Evolutionary conservation across 1,139 yeast species (phyloP), one percentile per base, ranked within the genome.

Genomic region (Yamadazyma conglobata): DNA sequence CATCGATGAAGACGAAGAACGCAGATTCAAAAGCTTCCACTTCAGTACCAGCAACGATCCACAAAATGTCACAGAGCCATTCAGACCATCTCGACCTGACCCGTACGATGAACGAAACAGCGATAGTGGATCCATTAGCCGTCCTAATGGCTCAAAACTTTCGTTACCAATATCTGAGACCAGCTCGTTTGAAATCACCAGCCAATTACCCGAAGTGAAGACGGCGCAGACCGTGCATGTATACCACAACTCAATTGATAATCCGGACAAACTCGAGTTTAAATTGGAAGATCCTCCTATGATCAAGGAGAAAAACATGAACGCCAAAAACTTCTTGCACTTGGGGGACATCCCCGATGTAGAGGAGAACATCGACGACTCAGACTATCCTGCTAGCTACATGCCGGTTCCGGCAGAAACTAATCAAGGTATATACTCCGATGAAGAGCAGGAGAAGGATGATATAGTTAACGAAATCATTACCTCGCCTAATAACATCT

Each of bases 211-310:
- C 5, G 52, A 48, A 22, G 27, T 42, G 11, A 42, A 38, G 24
- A 48, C 50, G 5, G 52, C 52, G 8, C 27, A 39, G 28, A 30
- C 44, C 3, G 28, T 44, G 14, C 40, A 43, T 19, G 32, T 44
- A 15, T 35, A 39, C 14, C 44, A 43, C 15, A 26, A 33, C 19
- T 37, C 42, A 5, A 22, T 31, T 6, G 36, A 36, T 10, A 31
- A 38, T 19, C 30, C 35, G n/a, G 43, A 34, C 5, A 32, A 22
- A 5, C n/a, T 25, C 16, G 27, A 22, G 15, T 37, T 35, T 24
- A 31, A 28, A 15, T 27, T 25, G 9, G 43, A 31, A 25, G 56
- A 49, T 22, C 54, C 60, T 1, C 60, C 61, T 10, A 16, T 32
- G 6, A 40, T 42, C 9, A 23, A 31, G 22, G 44, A 40, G 20